phyloP scores from a whole-genome alignment of 2,329 filamentous ascomycete species.

The Sporothrix brasiliensis region DNA sequence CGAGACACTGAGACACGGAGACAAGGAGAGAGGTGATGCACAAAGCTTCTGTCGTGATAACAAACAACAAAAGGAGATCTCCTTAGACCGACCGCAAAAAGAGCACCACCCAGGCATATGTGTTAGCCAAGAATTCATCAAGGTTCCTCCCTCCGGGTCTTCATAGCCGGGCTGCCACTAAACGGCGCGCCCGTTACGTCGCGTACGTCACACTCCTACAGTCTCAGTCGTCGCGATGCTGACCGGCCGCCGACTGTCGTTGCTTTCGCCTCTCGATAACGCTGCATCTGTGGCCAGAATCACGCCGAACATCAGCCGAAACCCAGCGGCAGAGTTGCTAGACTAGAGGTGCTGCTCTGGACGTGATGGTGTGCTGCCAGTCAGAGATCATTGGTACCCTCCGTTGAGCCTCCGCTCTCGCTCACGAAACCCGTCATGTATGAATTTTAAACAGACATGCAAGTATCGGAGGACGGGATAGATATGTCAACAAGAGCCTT shows the following conservation, averaged over 20 bases:
- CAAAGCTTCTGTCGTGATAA: too few species aligned
- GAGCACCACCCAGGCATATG: too few species aligned
- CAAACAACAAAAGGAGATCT: too few species aligned
- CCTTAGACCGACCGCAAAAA: too few species aligned
- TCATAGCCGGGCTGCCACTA: too few species aligned
- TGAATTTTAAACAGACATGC: neutral
- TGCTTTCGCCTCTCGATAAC: neutral
- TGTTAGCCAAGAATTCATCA: too few species aligned
- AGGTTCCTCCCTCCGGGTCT: too few species aligned
- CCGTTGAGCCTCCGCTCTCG: neutral
- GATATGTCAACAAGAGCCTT: neutral
- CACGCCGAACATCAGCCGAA: neutral
- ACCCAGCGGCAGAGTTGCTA: neutral
- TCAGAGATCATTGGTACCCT: neutral
- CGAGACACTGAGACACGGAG: neutral
- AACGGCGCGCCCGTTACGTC: neutral
- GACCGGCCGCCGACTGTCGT: neutral
- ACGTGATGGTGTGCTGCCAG: neutral
- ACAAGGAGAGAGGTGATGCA: too few species aligned
- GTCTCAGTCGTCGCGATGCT: neutral
- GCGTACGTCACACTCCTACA: neutral
- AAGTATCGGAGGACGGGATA: neutral
- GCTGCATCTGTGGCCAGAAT: neutral
- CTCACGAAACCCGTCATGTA: neutral
- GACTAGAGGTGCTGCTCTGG: neutral